Percentiles rank a stretch among this genome's conserved stretches.
Evolutionary conservation across 2,329 filamentous ascomycete species (phyloP).

Genomic region (Fusarium transvaalense): DNA sequence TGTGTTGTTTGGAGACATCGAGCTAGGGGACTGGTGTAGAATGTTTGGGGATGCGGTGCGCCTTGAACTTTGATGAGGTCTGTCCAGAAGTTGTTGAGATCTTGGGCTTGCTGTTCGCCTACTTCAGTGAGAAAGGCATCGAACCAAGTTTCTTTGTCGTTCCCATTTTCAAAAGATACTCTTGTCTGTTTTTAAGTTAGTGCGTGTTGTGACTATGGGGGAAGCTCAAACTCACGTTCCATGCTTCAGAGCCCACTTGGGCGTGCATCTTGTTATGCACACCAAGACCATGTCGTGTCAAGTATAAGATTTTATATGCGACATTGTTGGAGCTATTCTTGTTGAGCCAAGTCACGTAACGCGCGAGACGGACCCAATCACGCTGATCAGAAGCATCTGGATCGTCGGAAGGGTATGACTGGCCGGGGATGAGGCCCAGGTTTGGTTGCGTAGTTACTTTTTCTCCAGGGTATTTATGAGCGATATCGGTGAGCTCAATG

Average conservation of each 20-base stretch:
- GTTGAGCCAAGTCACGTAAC: constrained; percentile 63
- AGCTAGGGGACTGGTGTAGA: constrained; percentile 70
- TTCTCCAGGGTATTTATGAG: constrained; percentile 44
- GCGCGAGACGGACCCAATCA: constrained; percentile 65
- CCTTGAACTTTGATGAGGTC: constrained; percentile 57
- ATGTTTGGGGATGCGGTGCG: constrained; percentile 65
- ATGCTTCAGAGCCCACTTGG: constrained; percentile 68
- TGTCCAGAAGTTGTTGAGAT: constrained; percentile 65
- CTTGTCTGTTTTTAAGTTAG: constrained; percentile 45
- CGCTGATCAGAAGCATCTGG: constrained; percentile 49
- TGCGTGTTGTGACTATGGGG: accelerated
- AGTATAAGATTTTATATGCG: constrained; percentile 66
- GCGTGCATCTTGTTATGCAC: constrained; percentile 62
- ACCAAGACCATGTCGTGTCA: constrained; percentile 70
- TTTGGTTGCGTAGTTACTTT: constrained; percentile 59
- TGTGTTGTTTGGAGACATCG: constrained; percentile 70
- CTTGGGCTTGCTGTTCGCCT: constrained; percentile 66
- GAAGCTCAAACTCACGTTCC: constrained; percentile 59
- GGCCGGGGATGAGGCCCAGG: constrained; percentile 66
- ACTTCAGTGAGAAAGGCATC: constrained; percentile 63
- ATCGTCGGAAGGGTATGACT: constrained; percentile 59
- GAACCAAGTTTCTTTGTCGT: constrained; percentile 56
- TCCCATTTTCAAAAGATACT: constrained; percentile 56
- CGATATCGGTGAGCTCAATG: constrained; percentile 56
- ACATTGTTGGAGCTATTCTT: constrained; percentile 55